phyloP scores from a whole-genome alignment of 371 early-diverging fungal genomes.

The Mortierella sp. region DNA sequence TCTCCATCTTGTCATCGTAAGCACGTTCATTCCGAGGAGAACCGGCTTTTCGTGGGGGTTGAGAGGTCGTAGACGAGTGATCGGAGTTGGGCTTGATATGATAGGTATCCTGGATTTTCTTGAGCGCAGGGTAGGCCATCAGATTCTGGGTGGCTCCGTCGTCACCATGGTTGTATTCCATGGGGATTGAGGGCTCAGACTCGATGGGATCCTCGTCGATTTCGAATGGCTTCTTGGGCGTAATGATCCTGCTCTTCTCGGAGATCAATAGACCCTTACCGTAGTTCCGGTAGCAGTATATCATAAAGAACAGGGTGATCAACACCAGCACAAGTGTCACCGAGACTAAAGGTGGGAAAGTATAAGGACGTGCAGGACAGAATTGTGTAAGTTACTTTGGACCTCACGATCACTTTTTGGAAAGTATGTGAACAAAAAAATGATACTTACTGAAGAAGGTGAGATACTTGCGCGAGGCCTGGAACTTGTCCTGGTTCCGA shows the following conservation, averaged over 20 bases:
- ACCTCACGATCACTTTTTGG: background rate
- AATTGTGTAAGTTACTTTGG: background rate
- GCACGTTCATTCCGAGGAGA: constrained; percentile 10
- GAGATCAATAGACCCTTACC: constrained; percentile 53
- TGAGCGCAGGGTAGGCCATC: constrained; percentile 54
- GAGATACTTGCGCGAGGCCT: constrained; percentile 42
- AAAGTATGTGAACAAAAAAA: background rate
- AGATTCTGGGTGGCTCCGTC: constrained; percentile 34
- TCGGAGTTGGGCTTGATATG: constrained; percentile 17
- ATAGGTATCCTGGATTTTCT: constrained; percentile 49
- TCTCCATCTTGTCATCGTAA: constrained; percentile 50
- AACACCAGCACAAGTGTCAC: constrained; percentile 51
- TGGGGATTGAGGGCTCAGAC: constrained; percentile 27
- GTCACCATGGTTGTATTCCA: constrained; percentile 20
- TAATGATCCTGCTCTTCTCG: constrained; percentile 19
- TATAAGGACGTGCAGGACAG: background rate
- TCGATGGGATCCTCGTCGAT: constrained; percentile 51
- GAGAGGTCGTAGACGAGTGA: background rate
- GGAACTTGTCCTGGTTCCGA: constrained; percentile 14
- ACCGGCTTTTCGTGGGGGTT: background rate
- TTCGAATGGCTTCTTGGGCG: constrained; percentile 38
- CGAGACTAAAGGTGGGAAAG: constrained; percentile 16
- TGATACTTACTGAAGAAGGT: constrained; percentile 55
- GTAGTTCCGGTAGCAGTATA: constrained; percentile 57
- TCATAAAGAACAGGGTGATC: constrained; percentile 46